Percentiles rank a stretch among this genome's conserved stretches.
Conservation (phyloP, 768 basidiomycete species). For the Gymnopilus dilepis region DNA sequence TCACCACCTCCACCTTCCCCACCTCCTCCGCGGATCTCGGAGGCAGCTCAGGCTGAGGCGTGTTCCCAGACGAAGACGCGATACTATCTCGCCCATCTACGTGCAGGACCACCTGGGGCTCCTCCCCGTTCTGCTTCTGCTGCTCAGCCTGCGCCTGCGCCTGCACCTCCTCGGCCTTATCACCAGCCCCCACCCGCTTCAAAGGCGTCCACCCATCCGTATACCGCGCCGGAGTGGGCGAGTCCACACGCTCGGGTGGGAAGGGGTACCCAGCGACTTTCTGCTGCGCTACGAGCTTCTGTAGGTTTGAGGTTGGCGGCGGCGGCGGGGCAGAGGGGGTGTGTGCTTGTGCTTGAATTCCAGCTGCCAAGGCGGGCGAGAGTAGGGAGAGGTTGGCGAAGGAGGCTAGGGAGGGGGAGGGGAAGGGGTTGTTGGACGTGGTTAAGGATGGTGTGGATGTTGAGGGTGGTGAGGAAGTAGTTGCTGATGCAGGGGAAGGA, state of each 20-base stretch:
- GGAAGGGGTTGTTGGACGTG: not conserved
- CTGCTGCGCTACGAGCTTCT: not conserved
- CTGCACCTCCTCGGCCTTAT: not conserved
- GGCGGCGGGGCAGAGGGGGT: no score
- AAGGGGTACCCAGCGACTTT: not conserved
- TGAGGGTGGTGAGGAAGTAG: not conserved
- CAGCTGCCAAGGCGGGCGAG: slow-evolving; percentile 14
- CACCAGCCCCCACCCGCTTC: not conserved
- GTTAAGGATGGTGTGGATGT: slow-evolving; percentile 1
- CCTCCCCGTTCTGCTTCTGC: not conserved
- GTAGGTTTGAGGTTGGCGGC: not conserved
- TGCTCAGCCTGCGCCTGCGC: not conserved
- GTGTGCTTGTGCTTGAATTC: not conserved
- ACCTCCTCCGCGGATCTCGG: not conserved
- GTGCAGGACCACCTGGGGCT: not conserved
- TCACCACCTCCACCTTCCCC: slow-evolving; percentile 4
- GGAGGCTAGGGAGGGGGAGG: slow-evolving; percentile 4
- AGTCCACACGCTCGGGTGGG: not conserved
- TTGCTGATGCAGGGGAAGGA: slow-evolving; percentile 10
- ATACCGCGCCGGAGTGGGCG: not conserved
- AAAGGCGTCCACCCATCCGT: not conserved
- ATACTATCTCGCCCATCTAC: not conserved
- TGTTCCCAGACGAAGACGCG: not conserved
- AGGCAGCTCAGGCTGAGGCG: not conserved
- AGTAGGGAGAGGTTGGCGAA: slow-evolving; percentile 23